Conservation (phyloP, 495 filamentous ascomycete species). For the Lasiosphaeris hirsuta region DNA sequence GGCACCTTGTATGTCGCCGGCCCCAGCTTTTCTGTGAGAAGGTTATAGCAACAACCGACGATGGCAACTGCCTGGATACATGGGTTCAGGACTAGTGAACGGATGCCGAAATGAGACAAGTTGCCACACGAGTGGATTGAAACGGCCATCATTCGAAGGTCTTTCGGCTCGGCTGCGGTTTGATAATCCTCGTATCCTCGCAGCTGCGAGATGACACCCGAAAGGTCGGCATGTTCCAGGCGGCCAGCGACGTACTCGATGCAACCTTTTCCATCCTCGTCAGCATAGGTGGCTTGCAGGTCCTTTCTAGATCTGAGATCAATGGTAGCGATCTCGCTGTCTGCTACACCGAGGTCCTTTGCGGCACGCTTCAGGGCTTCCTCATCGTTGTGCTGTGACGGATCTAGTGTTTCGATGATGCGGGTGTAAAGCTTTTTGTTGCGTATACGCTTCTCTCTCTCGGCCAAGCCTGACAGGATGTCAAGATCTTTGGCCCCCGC, state of each 20-base stretch:
- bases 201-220: slow-evolving; percentile 49
- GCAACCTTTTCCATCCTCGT: slow-evolving; percentile 56
- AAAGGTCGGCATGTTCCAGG: slow-evolving; percentile 57
- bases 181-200: slow-evolving; percentile 25
- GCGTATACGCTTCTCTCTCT: slow-evolving; percentile 62
- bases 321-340: slow-evolving; percentile 33
- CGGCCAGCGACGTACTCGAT: slow-evolving; percentile 64
- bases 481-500: slow-evolving; percentile 80
- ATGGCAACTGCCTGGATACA: slow-evolving; percentile 84
- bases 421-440: slow-evolving; percentile 72
- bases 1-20: slow-evolving; percentile 81
- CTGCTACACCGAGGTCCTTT: slow-evolving; percentile 31
- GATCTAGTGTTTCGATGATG: slow-evolving; percentile 36
- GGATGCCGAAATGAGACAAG: slow-evolving; percentile 89
- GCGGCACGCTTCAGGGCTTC: slow-evolving; percentile 38
- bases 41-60: slow-evolving; percentile 97
- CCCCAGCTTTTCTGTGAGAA: slow-evolving; percentile 83
- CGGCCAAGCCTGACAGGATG: slow-evolving; percentile 64
- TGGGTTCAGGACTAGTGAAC: slow-evolving; percentile 78
- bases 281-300: slow-evolving; percentile 44
- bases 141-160: slow-evolving; percentile 70
- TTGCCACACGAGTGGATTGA: slow-evolving; percentile 98
- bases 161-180: slow-evolving; percentile 24
- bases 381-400: slow-evolving; percentile 38
- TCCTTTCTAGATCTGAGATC: slow-evolving; percentile 48